Base-by-base conservation (phyloP, 2,329 filamentous ascomycete species). In the Corynespora cassiicola region DNA sequence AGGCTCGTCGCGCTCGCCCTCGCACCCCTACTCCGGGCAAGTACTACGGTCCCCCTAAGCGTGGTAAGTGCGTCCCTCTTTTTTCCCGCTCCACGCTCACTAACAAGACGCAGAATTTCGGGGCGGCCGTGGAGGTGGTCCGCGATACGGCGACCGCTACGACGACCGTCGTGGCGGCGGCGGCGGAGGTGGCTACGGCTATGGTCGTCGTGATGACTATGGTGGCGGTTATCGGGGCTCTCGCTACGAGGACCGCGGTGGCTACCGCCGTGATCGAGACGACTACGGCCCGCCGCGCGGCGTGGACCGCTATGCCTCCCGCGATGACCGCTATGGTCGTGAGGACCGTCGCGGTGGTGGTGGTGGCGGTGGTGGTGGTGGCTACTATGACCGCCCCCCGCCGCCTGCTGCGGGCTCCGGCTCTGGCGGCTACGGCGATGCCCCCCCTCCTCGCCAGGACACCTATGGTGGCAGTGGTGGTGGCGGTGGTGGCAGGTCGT, bases 21-120 rank as follows among this genome's bases (percentile, higher is more conserved):
- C 88, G 94, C 65, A 97, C 92, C 41, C 94, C 94, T 22, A 99
- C 94, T 40, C 94, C 94, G 31, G 94, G 94, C 75, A 97, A 97
- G 77, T 99, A 99, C 81, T 97, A 96, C 66, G 94, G 94, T 35
- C 94, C 94, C 47, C 94, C 94, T 51, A 99, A 99, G 85, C 83
- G 94, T 79, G 91, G 91, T 94, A 76, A 77, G 87, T 54, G 36
- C 31, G 2, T 19, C 21, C 12, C 30, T 5, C 23, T 26, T 27
- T 23, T 30, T 10, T 5, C 25, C 15, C 9, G 14, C 32, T 25
- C 22, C 35, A 45, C 21, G 34, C 55, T 50, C 38, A 55, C 51
- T 49, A 37, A 50, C 24, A 7, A 18, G 33, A 7, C 9, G 53
- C 66, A 70, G 76, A 77, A 53, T 73, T 73, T 48, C 65, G 70